These are phyloP conservation scores for Thelephora terrestris DNA, from an alignment of 1,284 basidiomycete species.

Conservation along the genomic window DNA sequence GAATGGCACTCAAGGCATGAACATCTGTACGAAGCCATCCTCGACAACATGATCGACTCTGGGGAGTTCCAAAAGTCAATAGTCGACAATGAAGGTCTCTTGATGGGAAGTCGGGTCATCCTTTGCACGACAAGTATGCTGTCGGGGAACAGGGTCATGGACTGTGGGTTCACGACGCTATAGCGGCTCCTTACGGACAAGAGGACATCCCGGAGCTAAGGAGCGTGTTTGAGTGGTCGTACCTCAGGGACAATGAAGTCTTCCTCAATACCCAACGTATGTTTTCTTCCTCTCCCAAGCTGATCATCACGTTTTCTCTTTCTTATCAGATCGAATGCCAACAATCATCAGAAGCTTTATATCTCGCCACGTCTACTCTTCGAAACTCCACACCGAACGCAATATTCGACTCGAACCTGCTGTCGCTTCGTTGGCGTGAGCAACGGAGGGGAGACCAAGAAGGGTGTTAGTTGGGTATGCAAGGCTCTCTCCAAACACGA, in stretches of 20 bases:
- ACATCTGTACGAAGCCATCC: constrained; percentile 45
- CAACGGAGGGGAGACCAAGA: too few relatives aligned
- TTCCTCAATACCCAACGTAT: constrained; percentile 32
- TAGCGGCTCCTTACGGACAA: too few relatives aligned
- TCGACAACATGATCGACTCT: constrained; percentile 37
- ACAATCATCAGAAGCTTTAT: constrained; percentile 67
- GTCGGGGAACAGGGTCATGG: constrained; percentile 22
- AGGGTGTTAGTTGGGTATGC: constrained; percentile 53
- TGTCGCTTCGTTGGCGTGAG: too few relatives aligned
- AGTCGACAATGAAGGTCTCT: constrained; percentile 17
- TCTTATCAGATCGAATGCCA: constrained; percentile 62
- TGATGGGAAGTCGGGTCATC: constrained; percentile 32
- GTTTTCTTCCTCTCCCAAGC: too few relatives aligned
- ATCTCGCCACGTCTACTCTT: too few relatives aligned
- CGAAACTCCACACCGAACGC: too few relatives aligned
- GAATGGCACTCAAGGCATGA: constrained; percentile 47
- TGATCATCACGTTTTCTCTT: too few relatives aligned
- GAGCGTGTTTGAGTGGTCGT: too few relatives aligned
- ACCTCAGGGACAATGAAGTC: constrained; percentile 22
- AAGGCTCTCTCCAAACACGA: constrained; percentile 28
- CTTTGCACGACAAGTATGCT: too few relatives aligned
- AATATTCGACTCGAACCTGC: too few relatives aligned
- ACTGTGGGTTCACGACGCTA: constrained; percentile 18
- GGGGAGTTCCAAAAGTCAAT: too few relatives aligned
- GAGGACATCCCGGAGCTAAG: too few relatives aligned